These are phyloP conservation scores for Trametes polyzona DNA, from an alignment of 1,284 basidiomycete genomes.

Conservation along the genomic window DNA sequence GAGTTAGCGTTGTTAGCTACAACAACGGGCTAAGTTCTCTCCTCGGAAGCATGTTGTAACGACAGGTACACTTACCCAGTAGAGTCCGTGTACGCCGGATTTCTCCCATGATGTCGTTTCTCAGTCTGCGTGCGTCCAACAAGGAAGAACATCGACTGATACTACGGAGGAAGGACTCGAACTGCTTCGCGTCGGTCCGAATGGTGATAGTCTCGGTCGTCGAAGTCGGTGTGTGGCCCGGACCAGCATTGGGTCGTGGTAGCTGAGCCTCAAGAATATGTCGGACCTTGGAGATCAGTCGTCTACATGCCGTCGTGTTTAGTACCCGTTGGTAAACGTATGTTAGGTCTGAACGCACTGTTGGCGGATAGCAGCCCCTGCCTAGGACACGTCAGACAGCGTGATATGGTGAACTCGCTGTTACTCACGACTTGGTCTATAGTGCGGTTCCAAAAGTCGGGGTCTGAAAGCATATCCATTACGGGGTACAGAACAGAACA, in stretches of 20 bases:
- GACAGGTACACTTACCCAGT: constrained; percentile 52
- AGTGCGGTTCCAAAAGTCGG: constrained; percentile 94
- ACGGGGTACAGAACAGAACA: constrained; percentile 85
- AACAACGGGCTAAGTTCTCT: constrained; percentile 3
- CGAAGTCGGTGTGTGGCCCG: constrained; percentile 40
- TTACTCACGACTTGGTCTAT: constrained; percentile 85
- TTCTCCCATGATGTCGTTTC: constrained; percentile 89
- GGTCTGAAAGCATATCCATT: constrained; percentile 91
- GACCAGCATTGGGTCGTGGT: constrained; percentile 51
- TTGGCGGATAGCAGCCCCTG: constrained; percentile 87
- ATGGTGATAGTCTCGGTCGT: constrained; percentile 74
- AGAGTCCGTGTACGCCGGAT: constrained; percentile 77
- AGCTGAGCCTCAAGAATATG: constrained; percentile 82
- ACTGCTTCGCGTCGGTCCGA: constrained; percentile 77
- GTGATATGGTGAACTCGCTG: background rate
- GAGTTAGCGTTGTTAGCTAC: constrained; percentile 85
- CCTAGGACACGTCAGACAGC: constrained; percentile 48
- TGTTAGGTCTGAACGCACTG: constrained; percentile 73
- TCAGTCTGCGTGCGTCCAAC: constrained; percentile 85
- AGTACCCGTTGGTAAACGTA: too few species aligned
- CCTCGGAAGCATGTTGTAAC: background rate
- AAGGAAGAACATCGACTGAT: constrained; percentile 83
- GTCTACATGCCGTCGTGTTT: too few species aligned
- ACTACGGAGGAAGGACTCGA: constrained; percentile 87
- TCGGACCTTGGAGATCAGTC: constrained; percentile 82